Conservation (phyloP, 2,329 filamentous ascomycete species). For the Ophiocordyceps sinensis region DNA sequence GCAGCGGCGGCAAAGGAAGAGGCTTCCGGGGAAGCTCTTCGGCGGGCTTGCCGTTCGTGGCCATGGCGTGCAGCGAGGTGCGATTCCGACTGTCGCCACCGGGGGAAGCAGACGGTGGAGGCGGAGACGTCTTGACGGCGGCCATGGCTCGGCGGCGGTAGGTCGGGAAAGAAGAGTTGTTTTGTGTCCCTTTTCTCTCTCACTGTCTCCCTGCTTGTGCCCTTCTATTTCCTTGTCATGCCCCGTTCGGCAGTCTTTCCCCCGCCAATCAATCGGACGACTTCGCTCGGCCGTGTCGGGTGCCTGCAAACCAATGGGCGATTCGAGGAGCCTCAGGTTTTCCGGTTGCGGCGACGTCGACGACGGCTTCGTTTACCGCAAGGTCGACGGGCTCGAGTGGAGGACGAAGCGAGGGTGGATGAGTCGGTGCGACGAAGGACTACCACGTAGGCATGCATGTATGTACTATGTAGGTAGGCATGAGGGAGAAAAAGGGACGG, state of each 20-base stretch:
- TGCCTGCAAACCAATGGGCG: no score
- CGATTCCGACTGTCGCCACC: conserved; percentile 7
- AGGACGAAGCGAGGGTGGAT: not conserved
- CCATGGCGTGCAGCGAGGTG: conserved; percentile 4
- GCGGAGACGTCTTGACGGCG: conserved; percentile 19
- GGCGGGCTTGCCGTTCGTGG: conserved; percentile 5
- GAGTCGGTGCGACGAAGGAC: not conserved
- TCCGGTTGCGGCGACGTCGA: no score
- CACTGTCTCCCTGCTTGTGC: not conserved
- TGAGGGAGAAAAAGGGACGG: not conserved
- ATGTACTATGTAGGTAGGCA: not conserved
- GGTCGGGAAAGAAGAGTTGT: not conserved
- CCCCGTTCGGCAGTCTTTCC: no score
- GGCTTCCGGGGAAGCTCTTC: conserved; percentile 18
- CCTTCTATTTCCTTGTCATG: not conserved
- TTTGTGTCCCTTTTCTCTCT: not conserved
- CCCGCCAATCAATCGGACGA: no score
- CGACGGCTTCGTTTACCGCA: no score
- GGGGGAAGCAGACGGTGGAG: conserved; percentile 15
- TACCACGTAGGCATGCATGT: not conserved
- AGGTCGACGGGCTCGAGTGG: not conserved
- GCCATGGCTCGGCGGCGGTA: conserved; percentile 13
- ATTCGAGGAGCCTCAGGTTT: no score
- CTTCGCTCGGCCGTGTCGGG: no score
- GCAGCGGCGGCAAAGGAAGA: conserved; percentile 15